Percentiles rank a stretch among this genome's conserved stretches.
These are phyloP conservation scores for Erysimum pusillum DNA, from an alignment of 441 rosid species.

Conservation along the genomic window DNA sequence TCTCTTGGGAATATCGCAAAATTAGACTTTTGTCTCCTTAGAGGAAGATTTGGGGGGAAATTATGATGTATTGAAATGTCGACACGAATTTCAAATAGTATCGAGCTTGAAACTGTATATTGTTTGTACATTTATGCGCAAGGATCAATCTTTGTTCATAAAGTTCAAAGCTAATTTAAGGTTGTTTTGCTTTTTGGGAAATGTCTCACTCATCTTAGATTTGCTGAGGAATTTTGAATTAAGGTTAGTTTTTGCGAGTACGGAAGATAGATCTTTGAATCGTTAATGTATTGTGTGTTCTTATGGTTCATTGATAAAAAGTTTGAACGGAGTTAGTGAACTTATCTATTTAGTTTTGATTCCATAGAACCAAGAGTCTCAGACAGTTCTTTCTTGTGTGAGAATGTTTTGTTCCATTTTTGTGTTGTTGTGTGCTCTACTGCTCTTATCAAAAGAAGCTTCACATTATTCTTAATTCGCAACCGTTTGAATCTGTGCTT, in stretches of 20 bases:
- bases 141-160: background rate
- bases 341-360: background rate
- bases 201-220: background rate
- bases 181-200: background rate
- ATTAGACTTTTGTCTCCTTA: background rate
- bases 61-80: background rate
- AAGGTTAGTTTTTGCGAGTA: background rate
- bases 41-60: background rate
- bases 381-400: background rate
- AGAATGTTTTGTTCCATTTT: background rate
- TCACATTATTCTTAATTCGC: slow-evolving; percentile 11
- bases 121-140: background rate
- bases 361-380: background rate
- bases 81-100: background rate
- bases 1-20: background rate
- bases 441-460: background rate
- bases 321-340: background rate
- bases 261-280: too few relatives aligned
- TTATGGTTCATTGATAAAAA: background rate
- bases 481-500: slow-evolving; percentile 37
- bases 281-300: background rate
- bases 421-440: background rate
- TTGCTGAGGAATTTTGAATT: background rate
- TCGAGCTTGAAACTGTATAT: background rate
- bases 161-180: background rate